Evolutionary conservation across 2,329 filamentous ascomycete species (phyloP), one percentile per base, ranked within the genome.

Genomic region (Fusarium metavorans): DNA sequence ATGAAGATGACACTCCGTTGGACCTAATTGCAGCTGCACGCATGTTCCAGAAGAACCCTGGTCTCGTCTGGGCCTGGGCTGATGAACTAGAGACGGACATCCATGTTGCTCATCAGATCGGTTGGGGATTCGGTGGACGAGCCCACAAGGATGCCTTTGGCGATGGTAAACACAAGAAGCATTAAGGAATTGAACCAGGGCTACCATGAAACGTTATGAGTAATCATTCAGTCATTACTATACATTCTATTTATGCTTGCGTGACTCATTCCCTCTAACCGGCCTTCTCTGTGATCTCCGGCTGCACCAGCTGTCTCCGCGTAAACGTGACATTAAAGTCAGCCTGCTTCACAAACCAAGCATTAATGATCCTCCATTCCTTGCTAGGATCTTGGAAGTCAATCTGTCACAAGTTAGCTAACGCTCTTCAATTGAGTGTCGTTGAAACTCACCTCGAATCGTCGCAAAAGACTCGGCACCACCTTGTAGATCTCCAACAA

Each of bases 401-500:
- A 48, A 91, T 86, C 89, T 91, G 68, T 0, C 11, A 7, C 5
- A 6, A 32, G 52, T 79, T 66, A 79, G 67, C 6, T 7, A 2
- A 8, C 2, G 1, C 1, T 16, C 6, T 11, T 2, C 1, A 18
- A 0, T 1, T 0, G 1, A 1, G 0, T 2, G 2, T 27, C 5
- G 0, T 1, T 1, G 0, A 16, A 5, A 27, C 76, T 73, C 56
- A 79, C 77, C 32, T 79, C 73, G 10, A 78, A 78, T 34, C 77
- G 25, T 52, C 77, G 66, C 16, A 78, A 20, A 2, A 78, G 76
- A 74, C 77, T 78, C 5, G 90, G 90, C 27, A 91, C 87, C 57
- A 92, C 77, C 84, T 92, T 92, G 80, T 92, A 91, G 67, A 92
- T 90, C 84, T 92, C 90, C 76, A 91, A 74, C 77, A 91, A 74